Percentiles rank a stretch among this genome's conserved stretches.
Evolutionary conservation across 176 grass and related monocot species (phyloP).

Genomic region (Poa annua): DNA sequence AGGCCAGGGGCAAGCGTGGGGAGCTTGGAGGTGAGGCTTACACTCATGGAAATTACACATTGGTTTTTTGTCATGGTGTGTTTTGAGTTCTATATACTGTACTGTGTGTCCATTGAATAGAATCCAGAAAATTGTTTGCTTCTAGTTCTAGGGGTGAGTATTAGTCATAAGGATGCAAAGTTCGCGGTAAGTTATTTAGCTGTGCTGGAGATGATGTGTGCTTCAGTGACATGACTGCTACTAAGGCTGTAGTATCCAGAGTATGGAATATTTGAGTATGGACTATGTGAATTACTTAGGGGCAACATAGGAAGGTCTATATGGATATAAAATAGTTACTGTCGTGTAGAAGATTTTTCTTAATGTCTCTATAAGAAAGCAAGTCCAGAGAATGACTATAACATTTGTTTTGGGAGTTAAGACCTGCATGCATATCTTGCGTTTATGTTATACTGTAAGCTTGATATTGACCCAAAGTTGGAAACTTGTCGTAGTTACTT

Average conservation of each 20-base stretch:
- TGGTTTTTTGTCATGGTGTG: not conserved
- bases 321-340: not conserved
- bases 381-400: not conserved
- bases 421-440: not conserved
- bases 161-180: not conserved
- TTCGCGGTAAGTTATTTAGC: not conserved
- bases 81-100: not conserved
- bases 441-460: conserved; percentile 10
- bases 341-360: not conserved
- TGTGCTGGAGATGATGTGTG: not conserved
- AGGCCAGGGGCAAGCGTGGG: conserved; percentile 48
- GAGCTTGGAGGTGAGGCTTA: conserved; percentile 57
- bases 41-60: not conserved
- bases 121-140: conserved; percentile 15
- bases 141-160: not conserved
- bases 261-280: not conserved
- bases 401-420: not conserved
- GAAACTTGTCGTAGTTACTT: not conserved
- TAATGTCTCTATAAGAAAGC: not conserved
- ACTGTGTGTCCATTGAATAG: not conserved
- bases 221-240: not conserved
- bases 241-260: not conserved
- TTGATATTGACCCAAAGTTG: conserved; percentile 1
- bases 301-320: not conserved
- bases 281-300: not conserved